Conservation (phyloP, 495 filamentous ascomycete genomes). For the Sordaria brevicollis region DNA sequence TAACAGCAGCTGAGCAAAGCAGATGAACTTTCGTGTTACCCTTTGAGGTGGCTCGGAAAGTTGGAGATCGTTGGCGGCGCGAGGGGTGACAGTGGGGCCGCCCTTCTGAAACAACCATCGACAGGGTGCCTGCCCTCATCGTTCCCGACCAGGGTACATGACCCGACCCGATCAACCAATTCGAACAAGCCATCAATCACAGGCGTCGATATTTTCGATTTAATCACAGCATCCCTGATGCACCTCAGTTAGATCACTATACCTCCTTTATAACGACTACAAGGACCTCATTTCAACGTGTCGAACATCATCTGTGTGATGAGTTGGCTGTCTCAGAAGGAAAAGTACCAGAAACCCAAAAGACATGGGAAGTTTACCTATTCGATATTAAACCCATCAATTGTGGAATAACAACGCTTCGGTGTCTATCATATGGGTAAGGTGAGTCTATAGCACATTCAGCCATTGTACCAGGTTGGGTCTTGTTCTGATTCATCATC, state of each 20-base stretch:
- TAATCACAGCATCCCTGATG: not conserved
- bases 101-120: not conserved
- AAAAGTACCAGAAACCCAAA: not conserved
- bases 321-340: not conserved
- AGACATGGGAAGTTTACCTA: not conserved
- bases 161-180: not conserved
- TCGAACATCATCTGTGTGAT: not conserved
- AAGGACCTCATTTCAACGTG: not conserved
- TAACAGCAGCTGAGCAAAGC: not conserved
- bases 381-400: not conserved
- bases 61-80: not conserved
- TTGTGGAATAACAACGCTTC: not conserved
- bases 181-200: not conserved
- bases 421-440: not conserved
- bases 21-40: not conserved
- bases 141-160: not conserved
- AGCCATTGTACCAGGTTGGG: not conserved
- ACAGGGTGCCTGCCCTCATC: not conserved
- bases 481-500: not conserved
- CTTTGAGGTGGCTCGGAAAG: not conserved
- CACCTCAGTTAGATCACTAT: no score
- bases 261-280: no score
- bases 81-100: not conserved
- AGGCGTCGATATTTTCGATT: not conserved
- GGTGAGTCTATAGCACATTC: not conserved